Percentiles rank a stretch among this genome's conserved stretches.
phyloP scores from a whole-genome alignment of 345 rosid genomes.

The Moricandia arvensis region DNA sequence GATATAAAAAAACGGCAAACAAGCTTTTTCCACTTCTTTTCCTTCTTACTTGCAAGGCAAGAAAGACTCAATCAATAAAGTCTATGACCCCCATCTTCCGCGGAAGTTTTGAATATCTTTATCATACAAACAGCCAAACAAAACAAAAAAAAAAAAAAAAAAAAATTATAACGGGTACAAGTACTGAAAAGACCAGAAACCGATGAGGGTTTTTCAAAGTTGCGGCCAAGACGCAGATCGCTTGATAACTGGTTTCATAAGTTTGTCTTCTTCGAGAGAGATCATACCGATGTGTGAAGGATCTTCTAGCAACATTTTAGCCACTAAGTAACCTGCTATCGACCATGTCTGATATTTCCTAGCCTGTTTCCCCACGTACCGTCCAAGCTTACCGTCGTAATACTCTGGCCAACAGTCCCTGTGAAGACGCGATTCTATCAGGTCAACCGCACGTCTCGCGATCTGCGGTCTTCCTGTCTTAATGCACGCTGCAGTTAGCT shows the following conservation, averaged over 20 bases:
- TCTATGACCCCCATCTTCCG: slow-evolving; percentile 7
- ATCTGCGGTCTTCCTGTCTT: slow-evolving; percentile 81
- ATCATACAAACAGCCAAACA: slow-evolving; percentile 27
- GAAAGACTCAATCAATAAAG: slow-evolving; percentile 32
- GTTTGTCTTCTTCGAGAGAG: slow-evolving; percentile 69
- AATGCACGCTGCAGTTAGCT: slow-evolving; percentile 76
- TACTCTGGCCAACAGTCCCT: slow-evolving; percentile 69
- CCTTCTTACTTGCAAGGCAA: slow-evolving; percentile 30
- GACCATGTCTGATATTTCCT: slow-evolving; percentile 76
- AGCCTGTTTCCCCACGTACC: slow-evolving; percentile 75
- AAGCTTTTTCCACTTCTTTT: slow-evolving; percentile 21
- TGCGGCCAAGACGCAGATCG: slow-evolving; percentile 63
- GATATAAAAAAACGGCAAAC: slow-evolving; percentile 16
- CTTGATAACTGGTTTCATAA: slow-evolving; percentile 63
- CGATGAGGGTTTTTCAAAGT: slow-evolving; percentile 7
- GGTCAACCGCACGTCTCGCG: slow-evolving; percentile 66
- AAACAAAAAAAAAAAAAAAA: not conserved
- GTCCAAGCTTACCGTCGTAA: slow-evolving; percentile 40
- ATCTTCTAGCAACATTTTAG: slow-evolving; percentile 76
- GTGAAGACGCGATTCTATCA: slow-evolving; percentile 59
- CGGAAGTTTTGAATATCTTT: slow-evolving; percentile 17
- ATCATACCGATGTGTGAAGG: slow-evolving; percentile 77
- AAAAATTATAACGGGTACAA: slow-evolving; percentile 11
- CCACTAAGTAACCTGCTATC: slow-evolving; percentile 71
- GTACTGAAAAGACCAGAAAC: slow-evolving; percentile 2